Conservation (phyloP, 78 protist species). For the Chrysochromulina tobinii region DNA sequence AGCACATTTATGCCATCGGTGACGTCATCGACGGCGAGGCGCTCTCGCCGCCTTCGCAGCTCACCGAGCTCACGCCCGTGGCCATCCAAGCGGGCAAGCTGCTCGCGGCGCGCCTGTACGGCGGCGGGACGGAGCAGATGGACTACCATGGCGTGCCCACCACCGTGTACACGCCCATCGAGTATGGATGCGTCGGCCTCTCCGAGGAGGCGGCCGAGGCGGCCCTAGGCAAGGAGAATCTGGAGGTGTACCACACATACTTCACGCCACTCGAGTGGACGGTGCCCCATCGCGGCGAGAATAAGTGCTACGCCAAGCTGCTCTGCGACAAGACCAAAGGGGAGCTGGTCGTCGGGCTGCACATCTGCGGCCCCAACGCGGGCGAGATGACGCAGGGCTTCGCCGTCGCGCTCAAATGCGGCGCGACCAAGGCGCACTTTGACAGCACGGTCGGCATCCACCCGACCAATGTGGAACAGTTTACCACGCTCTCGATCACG, state of each 20-base stretch:
- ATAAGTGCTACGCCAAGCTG: constrained; percentile 70
- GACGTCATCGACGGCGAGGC: constrained; percentile 57
- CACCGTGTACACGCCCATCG: constrained; percentile 95
- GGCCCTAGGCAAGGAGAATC: constrained; percentile 71
- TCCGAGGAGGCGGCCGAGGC: constrained; percentile 83
- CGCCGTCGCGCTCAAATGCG: constrained; percentile 60
- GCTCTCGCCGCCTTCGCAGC: background rate
- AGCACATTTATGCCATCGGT: constrained; percentile 81
- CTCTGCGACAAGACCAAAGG: constrained; percentile 49
- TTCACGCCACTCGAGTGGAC: constrained; percentile 77
- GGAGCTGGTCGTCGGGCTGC: constrained; percentile 80
- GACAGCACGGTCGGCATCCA: constrained; percentile 93
- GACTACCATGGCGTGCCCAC: constrained; percentile 77
- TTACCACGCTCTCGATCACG: constrained; percentile 70
- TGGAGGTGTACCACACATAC: constrained; percentile 61
- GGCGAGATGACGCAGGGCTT: constrained; percentile 91
- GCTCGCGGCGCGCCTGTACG: constrained; percentile 80
- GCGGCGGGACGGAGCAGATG: constrained; percentile 41
- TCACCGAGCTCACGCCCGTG: constrained; percentile 92
- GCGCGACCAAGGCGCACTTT: constrained; percentile 63
- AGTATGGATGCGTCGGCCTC: constrained; percentile 86
- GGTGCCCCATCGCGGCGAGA: constrained; percentile 70
- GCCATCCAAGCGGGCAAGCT: constrained; percentile 83
- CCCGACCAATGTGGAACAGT: constrained; percentile 87
- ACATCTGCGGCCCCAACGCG: constrained; percentile 87